Conservation (phyloP, 805 yeast genomes). For the Teunomyces tritomae region DNA sequence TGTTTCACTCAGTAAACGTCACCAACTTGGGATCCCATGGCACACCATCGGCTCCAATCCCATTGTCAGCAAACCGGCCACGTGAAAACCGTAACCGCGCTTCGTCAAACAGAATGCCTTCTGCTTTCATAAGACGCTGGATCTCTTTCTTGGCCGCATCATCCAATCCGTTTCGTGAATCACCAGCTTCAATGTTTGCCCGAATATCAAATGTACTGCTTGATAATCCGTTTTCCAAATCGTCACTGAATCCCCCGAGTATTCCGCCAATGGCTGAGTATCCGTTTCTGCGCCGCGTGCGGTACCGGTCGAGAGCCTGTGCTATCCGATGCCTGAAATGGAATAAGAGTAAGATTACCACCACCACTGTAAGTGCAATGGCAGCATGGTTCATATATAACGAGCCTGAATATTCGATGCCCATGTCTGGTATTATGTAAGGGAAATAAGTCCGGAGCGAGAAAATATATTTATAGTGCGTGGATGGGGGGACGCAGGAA, state of each 20-base stretch:
- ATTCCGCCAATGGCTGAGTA: slow-evolving; percentile 24
- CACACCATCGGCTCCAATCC: slow-evolving; percentile 16
- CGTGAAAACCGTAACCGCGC: slow-evolving; percentile 59
- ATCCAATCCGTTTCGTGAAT: slow-evolving; percentile 61
- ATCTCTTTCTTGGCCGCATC: slow-evolving; percentile 52
- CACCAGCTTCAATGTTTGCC: slow-evolving; percentile 42
- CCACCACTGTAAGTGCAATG: slow-evolving; percentile 12
- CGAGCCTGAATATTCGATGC: not conserved
- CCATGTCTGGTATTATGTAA: not conserved
- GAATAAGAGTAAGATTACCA: slow-evolving; percentile 20
- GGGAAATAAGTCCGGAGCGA: not conserved
- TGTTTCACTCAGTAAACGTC: slow-evolving; percentile 10
- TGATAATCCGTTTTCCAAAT: slow-evolving; percentile 52
- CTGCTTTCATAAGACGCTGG: slow-evolving; percentile 50
- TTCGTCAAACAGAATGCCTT: slow-evolving; percentile 58
- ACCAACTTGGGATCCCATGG: slow-evolving; percentile 21
- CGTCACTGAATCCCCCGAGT: slow-evolving; percentile 33
- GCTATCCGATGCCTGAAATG: slow-evolving; percentile 32
- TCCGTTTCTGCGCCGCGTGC: slow-evolving; percentile 24
- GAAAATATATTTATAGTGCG: slow-evolving; percentile 11
- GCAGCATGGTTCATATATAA: slow-evolving; percentile 12
- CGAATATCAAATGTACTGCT: slow-evolving; percentile 58
- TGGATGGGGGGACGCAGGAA: too few relatives aligned
- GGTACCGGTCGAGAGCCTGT: slow-evolving; percentile 25
- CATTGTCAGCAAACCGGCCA: slow-evolving; percentile 34